Evolutionary conservation across 148 eudicot species (phyloP), one percentile per base, ranked within the genome.

Genomic region (Silene uniflora): DNA sequence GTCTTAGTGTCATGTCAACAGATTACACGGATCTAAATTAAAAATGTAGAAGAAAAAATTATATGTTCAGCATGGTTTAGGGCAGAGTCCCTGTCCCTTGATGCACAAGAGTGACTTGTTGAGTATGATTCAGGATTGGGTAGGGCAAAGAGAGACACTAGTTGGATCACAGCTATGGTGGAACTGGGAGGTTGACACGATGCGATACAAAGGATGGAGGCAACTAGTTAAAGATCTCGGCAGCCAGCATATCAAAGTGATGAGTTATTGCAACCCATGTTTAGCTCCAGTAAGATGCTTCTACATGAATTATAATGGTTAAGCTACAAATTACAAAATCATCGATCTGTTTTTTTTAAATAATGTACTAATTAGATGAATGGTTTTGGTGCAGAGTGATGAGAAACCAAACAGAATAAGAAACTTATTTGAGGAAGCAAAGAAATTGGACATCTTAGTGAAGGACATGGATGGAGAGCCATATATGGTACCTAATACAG

Each of bases 261-360:
- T 95, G 99, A 95, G 98, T 73, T 95, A 95, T 64, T 95, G 98
- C 89, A 95, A 95, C 67, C 99, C 99, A 74, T 95, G 99, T 84
- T 72, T 95, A 76, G 93, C 98, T 81, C 97, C 89, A 76, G 99
- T 95, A 88, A 69, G 80, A 47, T 77, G 21, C 64, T 73, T 29
- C 32, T 27, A n/a, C 39, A 47, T 24, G 2, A 42, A 25, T 19
- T 21, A 25, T 47, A 59, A 55, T 24, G 62, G 19, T 59, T 56
- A 8, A 29, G 32, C 52, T 32, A 16, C 58, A 19, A 25, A 14
- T 49, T 1, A 16, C 24, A 60, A 39, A 67, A 39, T 42, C 44
- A 29, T 29, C 18, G 49, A 13, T 8, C 23, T n/a, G n/a, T 19
- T 19, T 22, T 55, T 2, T 7, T 0, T 5, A 29, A 25, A 42